These are phyloP conservation scores for Umbelopsis isabellina DNA, from an alignment of 192 early-diverging fungal species.

Conservation along the genomic window DNA sequence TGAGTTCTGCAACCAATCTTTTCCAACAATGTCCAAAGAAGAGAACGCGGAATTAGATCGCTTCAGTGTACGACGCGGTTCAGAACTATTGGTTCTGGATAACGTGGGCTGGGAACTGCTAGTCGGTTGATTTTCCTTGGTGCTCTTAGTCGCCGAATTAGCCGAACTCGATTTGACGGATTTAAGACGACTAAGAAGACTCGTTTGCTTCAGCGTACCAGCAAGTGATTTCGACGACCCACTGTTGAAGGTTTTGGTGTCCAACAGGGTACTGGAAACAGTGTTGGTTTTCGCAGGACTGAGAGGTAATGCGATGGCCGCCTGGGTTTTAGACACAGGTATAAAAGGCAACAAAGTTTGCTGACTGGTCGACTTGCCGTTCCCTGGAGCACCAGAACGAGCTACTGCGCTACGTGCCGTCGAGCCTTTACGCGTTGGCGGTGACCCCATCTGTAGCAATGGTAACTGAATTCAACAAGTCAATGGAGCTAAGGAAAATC, in stretches of 20 bases:
- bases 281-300: background rate
- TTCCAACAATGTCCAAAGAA: conserved; percentile 22
- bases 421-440: conserved; percentile 7
- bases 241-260: background rate
- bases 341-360: conserved; percentile 5
- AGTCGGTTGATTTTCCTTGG: background rate
- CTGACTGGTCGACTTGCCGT: background rate
- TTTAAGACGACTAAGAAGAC: conserved; percentile 11
- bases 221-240: background rate
- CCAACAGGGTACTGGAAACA: background rate
- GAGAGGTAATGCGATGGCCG: background rate
- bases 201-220: background rate
- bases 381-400: background rate
- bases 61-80: conserved; percentile 1
- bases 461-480: background rate
- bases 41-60: conserved; percentile 9
- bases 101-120: conserved; percentile 6
- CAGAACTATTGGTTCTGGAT: background rate
- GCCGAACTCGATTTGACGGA: conserved; percentile 9
- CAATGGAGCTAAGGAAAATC: background rate
- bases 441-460: conserved; percentile 19
- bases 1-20: conserved; percentile 20
- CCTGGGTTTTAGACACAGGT: conserved; percentile 7
- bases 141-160: conserved; percentile 13
- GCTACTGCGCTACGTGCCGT: conserved; percentile 15